Evolutionary conservation across 2,329 filamentous ascomycete genomes (phyloP).

Genomic region (Hawksworthiomyces lignivorus): DNA sequence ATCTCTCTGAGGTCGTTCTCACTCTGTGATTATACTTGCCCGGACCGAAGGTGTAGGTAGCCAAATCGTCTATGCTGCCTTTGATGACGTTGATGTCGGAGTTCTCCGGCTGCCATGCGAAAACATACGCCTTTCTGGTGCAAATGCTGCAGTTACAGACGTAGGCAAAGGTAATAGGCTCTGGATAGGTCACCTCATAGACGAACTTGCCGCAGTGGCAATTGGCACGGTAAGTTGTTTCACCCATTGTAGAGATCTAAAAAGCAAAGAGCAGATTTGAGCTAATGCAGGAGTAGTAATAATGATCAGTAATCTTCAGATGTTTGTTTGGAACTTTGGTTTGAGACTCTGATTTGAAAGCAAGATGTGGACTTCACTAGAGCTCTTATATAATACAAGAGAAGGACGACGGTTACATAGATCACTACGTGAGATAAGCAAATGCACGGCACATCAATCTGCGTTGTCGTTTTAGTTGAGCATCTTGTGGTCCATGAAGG

Average conservation of each 20-base stretch:
- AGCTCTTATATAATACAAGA: no score
- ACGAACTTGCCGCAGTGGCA: constrained; percentile 50
- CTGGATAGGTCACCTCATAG: constrained; percentile 44
- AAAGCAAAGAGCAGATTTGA: no score
- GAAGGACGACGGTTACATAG: no score
- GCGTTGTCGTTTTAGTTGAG: no score
- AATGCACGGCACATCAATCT: no score
- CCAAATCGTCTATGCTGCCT: constrained; percentile 33
- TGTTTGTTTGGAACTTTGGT: no score
- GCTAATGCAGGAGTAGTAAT: no score
- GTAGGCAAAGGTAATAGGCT: constrained; percentile 43
- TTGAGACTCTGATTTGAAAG: no score
- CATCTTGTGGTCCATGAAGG: no score
- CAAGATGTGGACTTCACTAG: no score
- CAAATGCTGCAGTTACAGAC: constrained; percentile 65
- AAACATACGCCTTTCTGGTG: constrained; percentile 39
- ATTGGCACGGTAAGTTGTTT: constrained; percentile 42
- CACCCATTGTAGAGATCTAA: constrained; percentile 15
- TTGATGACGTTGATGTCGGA: constrained; percentile 37
- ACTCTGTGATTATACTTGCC: constrained; percentile 35
- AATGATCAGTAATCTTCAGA: no score
- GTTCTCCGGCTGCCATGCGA: constrained; percentile 23
- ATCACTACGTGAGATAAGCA: no score
- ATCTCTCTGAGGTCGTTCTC: neutral
- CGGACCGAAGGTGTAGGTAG: constrained; percentile 38